These are phyloP conservation scores for Hericium coralloides DNA, from an alignment of 768 basidiomycete species.

Conservation along the genomic window DNA sequence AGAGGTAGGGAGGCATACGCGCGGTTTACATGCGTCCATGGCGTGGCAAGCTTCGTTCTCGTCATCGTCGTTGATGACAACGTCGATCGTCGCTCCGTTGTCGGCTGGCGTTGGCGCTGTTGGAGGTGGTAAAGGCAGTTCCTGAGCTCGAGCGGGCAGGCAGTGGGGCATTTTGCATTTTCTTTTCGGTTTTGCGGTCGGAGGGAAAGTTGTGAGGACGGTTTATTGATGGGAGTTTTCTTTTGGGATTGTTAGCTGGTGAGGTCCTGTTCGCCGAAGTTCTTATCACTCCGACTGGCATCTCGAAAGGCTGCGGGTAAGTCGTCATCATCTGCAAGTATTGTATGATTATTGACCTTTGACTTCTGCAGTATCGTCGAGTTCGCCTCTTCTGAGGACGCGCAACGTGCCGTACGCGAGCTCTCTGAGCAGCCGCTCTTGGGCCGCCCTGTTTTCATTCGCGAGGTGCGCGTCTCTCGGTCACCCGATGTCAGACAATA, in stretches of 20 bases:
- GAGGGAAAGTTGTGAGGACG: slow-evolving; percentile 67
- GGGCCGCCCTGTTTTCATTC: slow-evolving; percentile 91
- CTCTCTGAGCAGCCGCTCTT: slow-evolving; percentile 85
- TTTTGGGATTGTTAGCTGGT: slow-evolving; percentile 91
- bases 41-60: background rate
- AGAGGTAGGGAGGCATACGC: background rate
- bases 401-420: slow-evolving; percentile 83
- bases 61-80: background rate
- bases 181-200: slow-evolving; percentile 30
- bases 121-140: background rate
- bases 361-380: slow-evolving; percentile 77
- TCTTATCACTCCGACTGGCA: slow-evolving; percentile 89
- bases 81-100: background rate
- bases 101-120: background rate
- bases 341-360: slow-evolving; percentile 11
- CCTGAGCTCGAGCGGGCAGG: slow-evolving; percentile 3
- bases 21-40: background rate
- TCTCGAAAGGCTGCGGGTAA: slow-evolving; percentile 99
- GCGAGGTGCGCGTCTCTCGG: slow-evolving; percentile 56
- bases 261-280: slow-evolving; percentile 99
- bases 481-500: background rate
- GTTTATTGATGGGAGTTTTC: slow-evolving; percentile 86
- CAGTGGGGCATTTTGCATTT: slow-evolving; percentile 14
- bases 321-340: slow-evolving; percentile 24
- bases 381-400: slow-evolving; percentile 82